Base-by-base conservation (phyloP, 768 basidiomycete genomes). In the Porpolomopsis calyptriformis region DNA sequence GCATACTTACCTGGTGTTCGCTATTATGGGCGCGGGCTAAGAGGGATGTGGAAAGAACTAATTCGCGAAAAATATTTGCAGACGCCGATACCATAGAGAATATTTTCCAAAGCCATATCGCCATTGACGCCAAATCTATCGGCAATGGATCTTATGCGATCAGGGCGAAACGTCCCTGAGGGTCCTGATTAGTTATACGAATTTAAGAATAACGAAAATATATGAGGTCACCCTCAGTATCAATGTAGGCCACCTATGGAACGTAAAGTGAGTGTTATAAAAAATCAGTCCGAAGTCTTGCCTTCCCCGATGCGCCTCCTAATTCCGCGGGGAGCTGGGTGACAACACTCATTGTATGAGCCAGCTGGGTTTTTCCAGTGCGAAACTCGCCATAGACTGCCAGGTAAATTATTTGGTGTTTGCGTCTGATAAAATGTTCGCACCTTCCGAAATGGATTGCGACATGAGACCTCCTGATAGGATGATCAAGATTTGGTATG, bases 371-470 rank as follows among this genome's bases (percentile, higher is more conserved):
- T 65, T 94, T 93, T 24, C 93, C 93, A 0, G 94, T 97, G 25
- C 93, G 77, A 63, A 86, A 97, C 63, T 98, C 93, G 37, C 94
- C 93, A 57, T 91, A 98, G 2, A 97, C 92, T 90, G 48, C 12
- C 29, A 22, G 10, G 27, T 16, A 22, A 19, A 34, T 5, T 6
- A 38, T 40, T 36, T 45, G 33, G n/a, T 45, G 43, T 46, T 43
- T 14, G 24, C 18, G 40, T 10, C 11, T 37, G 40, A 25, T 10
- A 22, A 37, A 23, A 8, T 18, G 9, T 3, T 52, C 56, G 25
- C 42, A 78, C 87, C 88, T 76, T 97, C 93, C 3, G 89, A 85
- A 49, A 96, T 91, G 5, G 89, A 91, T 58, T 96, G 92, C 5
- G 93, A 93, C 71, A 83, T 78, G 46, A 96, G 65, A 0, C 92